Evolutionary conservation across 2,329 filamentous ascomycete genomes (phyloP).

Genomic region (Ambrosiella xylebori): DNA sequence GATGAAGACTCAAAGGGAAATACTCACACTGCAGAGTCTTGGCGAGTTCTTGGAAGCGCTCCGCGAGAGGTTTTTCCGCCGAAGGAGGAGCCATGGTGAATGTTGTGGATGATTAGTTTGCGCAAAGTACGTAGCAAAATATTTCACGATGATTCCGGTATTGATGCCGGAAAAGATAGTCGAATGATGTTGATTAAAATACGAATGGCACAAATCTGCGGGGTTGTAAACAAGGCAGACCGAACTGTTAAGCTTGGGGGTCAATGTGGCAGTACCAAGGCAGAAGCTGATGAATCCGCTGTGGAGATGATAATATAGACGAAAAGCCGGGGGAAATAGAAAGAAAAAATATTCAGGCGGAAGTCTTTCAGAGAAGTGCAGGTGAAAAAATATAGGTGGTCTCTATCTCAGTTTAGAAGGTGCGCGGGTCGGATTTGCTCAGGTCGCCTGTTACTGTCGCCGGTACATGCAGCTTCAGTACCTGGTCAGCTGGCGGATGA

Average conservation of each 20-base stretch:
- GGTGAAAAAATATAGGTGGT: conserved; percentile 9
- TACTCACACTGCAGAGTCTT: conserved; percentile 81
- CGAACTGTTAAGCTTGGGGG: not conserved
- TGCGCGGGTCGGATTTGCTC: not conserved
- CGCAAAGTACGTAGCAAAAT: not conserved
- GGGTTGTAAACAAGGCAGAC: not conserved
- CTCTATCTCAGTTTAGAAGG: not conserved
- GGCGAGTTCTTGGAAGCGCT: conserved; percentile 61
- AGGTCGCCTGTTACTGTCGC: not conserved
- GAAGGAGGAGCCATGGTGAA: conserved; percentile 35
- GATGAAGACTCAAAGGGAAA: conserved; percentile 8
- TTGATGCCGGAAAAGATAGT: not conserved
- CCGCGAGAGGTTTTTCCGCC: conserved; percentile 48
- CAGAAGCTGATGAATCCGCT: not conserved
- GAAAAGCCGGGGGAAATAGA: not conserved
- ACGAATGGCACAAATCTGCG: not conserved
- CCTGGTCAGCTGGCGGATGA: not conserved
- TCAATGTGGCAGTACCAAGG: not conserved
- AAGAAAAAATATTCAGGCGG: not conserved
- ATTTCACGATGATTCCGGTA: too few species aligned
- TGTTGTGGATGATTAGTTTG: not conserved
- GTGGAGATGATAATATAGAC: not conserved
- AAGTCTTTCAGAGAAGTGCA: not conserved
- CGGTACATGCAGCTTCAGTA: too few species aligned
- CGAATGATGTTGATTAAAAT: not conserved